Base-by-base conservation (phyloP, 106 monocot species). In the Dendrobium chrysotoxum region DNA sequence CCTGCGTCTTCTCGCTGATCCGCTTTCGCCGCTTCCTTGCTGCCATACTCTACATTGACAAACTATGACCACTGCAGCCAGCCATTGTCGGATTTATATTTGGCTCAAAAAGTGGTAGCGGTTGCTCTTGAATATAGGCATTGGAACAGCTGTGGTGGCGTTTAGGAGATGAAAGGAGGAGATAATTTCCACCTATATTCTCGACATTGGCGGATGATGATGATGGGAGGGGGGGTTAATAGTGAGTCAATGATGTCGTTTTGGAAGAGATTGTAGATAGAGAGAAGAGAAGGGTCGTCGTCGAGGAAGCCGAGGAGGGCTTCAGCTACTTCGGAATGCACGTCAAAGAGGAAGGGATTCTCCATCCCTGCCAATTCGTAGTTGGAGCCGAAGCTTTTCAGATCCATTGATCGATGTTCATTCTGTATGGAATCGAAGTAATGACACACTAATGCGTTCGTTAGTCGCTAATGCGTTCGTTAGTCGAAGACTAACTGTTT, bases 1-100 rank as follows among this genome's bases (percentile, higher is more conserved):
- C 92, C 64, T 88, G 88, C 10, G 90, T 95, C 81, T 90, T 95
- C 78, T 84, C 83, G 28, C 91, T 94, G n/a, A 94, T 94, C 85
- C 83, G 84, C 86, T 84, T 94, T 78, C 94, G 54, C 68, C 93
- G 75, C 80, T 87, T 83, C 81, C 90, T 90, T 28, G 90, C 90
- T 16, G 90, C 88, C 26, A 50, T 81, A 50, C 92, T 93, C 85
- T 90, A 86, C 45, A 77, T 77, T 5, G 88, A 86, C 54, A 84
- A 31, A 66, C 81, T 13, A n/a, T n/a, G 3, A 15, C 53, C 77
- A 0, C 76, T 65, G 8, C 35, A 18, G 10, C 7, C 17, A 0
- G 66, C 42, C 53, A 53, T 18, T 54, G 53, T 18, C 3, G 53
- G 18, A 18, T 16, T 13, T 54, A 18, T 0, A 54, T 12, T 54